Percentiles rank a stretch among this genome's conserved stretches.
phyloP scores from a whole-genome alignment of 2,329 filamentous ascomycete genomes.

The Zymoseptoria crescenta region DNA sequence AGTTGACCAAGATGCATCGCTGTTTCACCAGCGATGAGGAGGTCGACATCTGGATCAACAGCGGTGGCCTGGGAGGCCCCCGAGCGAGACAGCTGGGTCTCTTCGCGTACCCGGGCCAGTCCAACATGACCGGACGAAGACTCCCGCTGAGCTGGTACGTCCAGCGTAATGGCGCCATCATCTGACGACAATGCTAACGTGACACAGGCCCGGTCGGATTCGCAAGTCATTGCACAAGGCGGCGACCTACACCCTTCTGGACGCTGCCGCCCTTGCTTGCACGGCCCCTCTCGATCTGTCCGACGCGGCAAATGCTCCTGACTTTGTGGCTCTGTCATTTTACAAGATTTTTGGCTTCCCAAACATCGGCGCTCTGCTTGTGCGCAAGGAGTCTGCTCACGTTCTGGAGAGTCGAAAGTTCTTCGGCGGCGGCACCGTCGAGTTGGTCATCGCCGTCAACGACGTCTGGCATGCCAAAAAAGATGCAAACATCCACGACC shows the following conservation, averaged over 20 bases:
- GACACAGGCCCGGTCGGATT: constrained; percentile 26
- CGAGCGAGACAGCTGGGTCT: constrained; percentile 29
- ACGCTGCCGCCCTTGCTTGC: constrained; percentile 58
- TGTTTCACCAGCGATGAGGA: constrained; percentile 36
- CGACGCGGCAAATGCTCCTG: constrained; percentile 46
- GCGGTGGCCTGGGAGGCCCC: constrained; percentile 23
- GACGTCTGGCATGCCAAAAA: constrained; percentile 50
- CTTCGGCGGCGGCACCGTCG: constrained; percentile 61
- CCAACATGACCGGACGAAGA: constrained; percentile 34
- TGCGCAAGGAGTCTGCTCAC: constrained; percentile 49
- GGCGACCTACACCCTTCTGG: constrained; percentile 46
- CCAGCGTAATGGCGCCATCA: background rate
- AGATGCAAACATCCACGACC: constrained; percentile 48
- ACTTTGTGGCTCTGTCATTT: constrained; percentile 54
- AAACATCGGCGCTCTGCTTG: constrained; percentile 53
- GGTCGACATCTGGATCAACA: constrained; percentile 40
- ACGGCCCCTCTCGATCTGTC: constrained; percentile 52
- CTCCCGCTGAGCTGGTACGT: constrained; percentile 29
- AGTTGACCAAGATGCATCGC: constrained; percentile 28
- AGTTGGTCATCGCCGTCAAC: constrained; percentile 49
- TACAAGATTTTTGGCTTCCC: constrained; percentile 63
- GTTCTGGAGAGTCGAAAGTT: constrained; percentile 51
- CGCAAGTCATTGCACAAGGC: constrained; percentile 29
- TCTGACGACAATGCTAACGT: constrained; percentile 14
- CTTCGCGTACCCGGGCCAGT: constrained; percentile 34